Conservation (phyloP, 257 asterid genomes). For the Vinca minor region DNA sequence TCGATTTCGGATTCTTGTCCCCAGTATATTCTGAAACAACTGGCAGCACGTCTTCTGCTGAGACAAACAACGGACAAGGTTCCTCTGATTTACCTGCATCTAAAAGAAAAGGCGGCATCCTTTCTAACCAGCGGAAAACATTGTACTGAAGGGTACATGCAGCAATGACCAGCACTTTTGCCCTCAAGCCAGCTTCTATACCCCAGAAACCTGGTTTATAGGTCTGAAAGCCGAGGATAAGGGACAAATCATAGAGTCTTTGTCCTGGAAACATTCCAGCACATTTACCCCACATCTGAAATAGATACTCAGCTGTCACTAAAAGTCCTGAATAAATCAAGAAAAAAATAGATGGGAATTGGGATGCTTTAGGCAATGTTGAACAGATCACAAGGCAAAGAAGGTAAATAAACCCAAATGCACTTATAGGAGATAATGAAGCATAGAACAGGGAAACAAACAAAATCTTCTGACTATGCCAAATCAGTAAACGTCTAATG, state of each 20-base stretch:
- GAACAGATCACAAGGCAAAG: conserved; percentile 72
- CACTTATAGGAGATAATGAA: conserved; percentile 81
- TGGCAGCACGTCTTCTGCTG: conserved; percentile 48
- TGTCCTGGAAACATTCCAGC: conserved; percentile 96
- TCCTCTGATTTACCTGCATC: conserved; percentile 55
- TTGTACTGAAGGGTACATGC: conserved; percentile 92
- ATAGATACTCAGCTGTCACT: conserved; percentile 69
- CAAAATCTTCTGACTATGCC: conserved; percentile 94
- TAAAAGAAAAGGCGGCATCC: conserved; percentile 46
- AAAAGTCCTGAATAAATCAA: conserved; percentile 72
- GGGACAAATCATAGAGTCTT: conserved; percentile 54
- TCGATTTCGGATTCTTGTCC: conserved; percentile 31
- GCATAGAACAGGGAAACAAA: conserved; percentile 71
- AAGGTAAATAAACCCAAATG: conserved; percentile 75
- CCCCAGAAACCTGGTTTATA: conserved; percentile 67
- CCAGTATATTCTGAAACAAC: conserved; percentile 34
- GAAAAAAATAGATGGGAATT: conserved; percentile 78
- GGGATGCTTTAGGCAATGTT: conserved; percentile 68
- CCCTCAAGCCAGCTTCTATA: conserved; percentile 78
- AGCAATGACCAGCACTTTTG: conserved; percentile 83
- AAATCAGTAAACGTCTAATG: conserved; percentile 62
- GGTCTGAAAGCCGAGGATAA: conserved; percentile 71
- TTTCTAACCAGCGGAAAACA: conserved; percentile 81
- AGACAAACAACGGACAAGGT: conserved; percentile 85
- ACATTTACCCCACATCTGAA: conserved; percentile 89